Evolutionary conservation across 2,329 filamentous ascomycete genomes (phyloP), one percentile per base, ranked within the genome.

Genomic region (Hypoxylon sp.): DNA sequence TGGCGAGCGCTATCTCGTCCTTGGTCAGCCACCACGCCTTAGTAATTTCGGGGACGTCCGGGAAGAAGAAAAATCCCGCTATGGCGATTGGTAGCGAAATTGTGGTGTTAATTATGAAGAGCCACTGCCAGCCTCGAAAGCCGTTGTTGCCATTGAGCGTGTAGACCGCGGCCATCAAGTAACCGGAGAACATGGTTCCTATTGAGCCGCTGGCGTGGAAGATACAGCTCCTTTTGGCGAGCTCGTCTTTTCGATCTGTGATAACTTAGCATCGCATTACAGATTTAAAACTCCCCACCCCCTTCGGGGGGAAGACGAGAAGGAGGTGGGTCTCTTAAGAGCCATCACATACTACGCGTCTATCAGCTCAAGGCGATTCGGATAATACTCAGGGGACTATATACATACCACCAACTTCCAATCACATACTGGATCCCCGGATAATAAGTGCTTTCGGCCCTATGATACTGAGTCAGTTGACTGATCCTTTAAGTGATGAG

Each of bases 151-250:
- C 83, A 7, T 80, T 80, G 0, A 87, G 77, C 3, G 77, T 77
- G 62, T 85, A 85, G 1, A 86, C 81, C 0, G 77, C 83, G 0
- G 84, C 80, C 81, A 85, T 85, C 6, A 88, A 72, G 64, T 86
- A 87, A 0, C 85, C 86, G 2, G 79, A 81, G 61, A 84, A 82
- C 74, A 76, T 77, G 24, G 61, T 66, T 2, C 73, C 75, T 53
- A 76, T 73, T 4, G 71, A 42, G 5, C 73, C 58, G n/a, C 71
- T 74, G 1, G 74, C 71, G 26, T 79, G 77, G 60, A 80, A 80
- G 18, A 80, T 75, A 44, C 76, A 77, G 1, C 77, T 77, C 18
- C 84, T 77, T 65, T 85, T 85, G 45, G 82, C 84, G 0, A 80
- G 75, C n/a, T 79, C 77, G 55, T 79, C 65, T 61, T 78, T 76